Conservation (phyloP, 2,329 filamentous ascomycete genomes). For the Cladophialophora carrionii region DNA sequence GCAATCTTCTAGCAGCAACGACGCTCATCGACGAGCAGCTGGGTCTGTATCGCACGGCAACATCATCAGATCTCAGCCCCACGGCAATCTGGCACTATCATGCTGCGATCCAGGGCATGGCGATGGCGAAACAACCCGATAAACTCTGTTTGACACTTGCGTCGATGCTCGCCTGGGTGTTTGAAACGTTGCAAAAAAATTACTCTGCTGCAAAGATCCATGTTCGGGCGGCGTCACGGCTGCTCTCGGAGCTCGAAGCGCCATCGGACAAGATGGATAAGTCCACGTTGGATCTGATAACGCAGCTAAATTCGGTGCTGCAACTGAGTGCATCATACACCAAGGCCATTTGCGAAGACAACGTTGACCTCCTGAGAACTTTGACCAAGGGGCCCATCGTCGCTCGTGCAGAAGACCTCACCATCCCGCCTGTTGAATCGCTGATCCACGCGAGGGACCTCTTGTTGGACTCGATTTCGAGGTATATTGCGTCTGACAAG, state of each 20-base stretch:
- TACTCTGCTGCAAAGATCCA: conserved; percentile 14
- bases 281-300: conserved; percentile 1
- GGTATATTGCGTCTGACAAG: conserved; percentile 7
- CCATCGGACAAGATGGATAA: not conserved
- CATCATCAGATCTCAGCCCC: conserved; percentile 6
- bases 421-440: not conserved
- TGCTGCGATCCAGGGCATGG: conserved; percentile 17
- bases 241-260: conserved; percentile 9
- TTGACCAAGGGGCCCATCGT: not conserved
- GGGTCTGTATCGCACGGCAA: conserved; percentile 19
- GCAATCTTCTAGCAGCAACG: conserved; percentile 19
- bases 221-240: conserved; percentile 8
- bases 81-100: conserved; percentile 18
- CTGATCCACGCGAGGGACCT: conserved; percentile 3
- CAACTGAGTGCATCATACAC: conserved; percentile 3
- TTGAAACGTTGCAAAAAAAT: conserved; percentile 16
- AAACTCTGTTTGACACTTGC: conserved; percentile 10
- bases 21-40: conserved; percentile 19
- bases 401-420: too few relatives aligned
- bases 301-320: conserved; percentile 2
- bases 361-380: not conserved
- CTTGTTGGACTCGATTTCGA: conserved; percentile 1
- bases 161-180: conserved; percentile 21
- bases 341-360: conserved; percentile 1
- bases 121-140: conserved; percentile 5